Evolutionary conservation across 345 rosid genomes (phyloP).

Genomic region (Ricinus communis): DNA sequence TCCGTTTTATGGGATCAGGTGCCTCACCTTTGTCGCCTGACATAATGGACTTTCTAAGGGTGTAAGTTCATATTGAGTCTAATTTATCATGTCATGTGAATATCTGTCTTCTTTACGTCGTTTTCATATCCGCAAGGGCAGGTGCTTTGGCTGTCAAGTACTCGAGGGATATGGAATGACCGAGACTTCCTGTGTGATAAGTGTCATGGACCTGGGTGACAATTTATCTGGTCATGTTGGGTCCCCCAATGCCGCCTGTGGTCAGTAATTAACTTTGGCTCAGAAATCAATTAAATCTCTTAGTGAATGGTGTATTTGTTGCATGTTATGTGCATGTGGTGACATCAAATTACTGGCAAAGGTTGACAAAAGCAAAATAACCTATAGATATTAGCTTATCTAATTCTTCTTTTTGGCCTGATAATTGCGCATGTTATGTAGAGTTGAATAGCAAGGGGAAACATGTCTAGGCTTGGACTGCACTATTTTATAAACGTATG

Average conservation of each 20-base stretch:
- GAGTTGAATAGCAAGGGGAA: neutral
- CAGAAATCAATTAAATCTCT: conserved; percentile 1
- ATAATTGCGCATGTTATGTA: neutral
- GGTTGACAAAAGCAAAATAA: neutral
- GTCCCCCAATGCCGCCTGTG: conserved; percentile 78
- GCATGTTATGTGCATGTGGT: conserved; percentile 5
- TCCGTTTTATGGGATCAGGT: conserved; percentile 29
- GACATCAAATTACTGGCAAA: neutral
- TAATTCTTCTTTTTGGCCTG: neutral
- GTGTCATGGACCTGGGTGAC: conserved; percentile 65
- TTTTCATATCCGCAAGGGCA: conserved; percentile 23
- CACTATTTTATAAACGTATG: too few species aligned
- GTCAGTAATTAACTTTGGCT: conserved; percentile 36
- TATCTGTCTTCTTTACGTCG: neutral
- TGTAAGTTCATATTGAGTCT: conserved; percentile 26
- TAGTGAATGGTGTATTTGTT: neutral
- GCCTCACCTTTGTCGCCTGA: conserved; percentile 35
- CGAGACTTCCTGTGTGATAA: conserved; percentile 75
- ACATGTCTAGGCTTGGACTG: neutral
- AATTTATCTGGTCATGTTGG: conserved; percentile 82
- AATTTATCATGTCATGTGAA: neutral
- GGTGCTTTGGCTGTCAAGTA: conserved; percentile 89
- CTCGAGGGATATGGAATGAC: conserved; percentile 95
- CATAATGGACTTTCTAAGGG: conserved; percentile 34
- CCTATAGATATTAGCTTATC: neutral